These are phyloP conservation scores for Geosiphon pyriformis DNA, from an alignment of 192 early-diverging fungal species.

Conservation along the genomic window DNA sequence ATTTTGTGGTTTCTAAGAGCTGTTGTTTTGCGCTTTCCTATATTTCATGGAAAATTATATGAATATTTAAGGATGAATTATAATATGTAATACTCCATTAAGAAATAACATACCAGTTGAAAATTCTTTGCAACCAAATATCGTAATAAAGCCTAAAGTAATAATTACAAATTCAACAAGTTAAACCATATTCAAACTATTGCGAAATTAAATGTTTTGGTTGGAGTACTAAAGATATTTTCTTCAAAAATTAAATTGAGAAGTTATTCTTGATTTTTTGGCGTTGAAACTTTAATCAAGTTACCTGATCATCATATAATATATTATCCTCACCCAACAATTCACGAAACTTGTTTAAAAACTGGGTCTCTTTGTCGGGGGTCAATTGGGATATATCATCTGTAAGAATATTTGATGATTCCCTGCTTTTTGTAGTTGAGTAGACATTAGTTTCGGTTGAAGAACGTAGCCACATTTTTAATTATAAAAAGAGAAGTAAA, in stretches of 20 bases:
- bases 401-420: no score
- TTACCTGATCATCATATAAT: slow-evolving; percentile 37
- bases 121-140: slow-evolving; percentile 58
- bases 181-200: no score
- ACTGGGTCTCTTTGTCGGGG: slow-evolving; percentile 19
- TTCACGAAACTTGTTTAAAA: slow-evolving; percentile 26
- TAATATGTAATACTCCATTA: background rate
- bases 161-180: background rate
- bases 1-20: slow-evolving; percentile 51
- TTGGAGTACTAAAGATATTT: no score
- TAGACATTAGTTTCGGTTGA: no score
- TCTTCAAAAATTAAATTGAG: no score
- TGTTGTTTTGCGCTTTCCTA: slow-evolving; percentile 59
- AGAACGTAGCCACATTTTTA: no score
- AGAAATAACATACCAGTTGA: slow-evolving; percentile 48
- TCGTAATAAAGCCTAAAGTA: slow-evolving; percentile 49
- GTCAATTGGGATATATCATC: no score
- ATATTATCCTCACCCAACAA: slow-evolving; percentile 31
- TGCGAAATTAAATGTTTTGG: no score
- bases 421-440: no score
- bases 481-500: no score
- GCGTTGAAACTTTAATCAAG: background rate
- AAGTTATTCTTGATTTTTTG: background rate
- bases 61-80: slow-evolving; percentile 5
- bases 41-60: background rate